phyloP scores from a whole-genome alignment of 257 asterid species.

The Petunia secreta region DNA sequence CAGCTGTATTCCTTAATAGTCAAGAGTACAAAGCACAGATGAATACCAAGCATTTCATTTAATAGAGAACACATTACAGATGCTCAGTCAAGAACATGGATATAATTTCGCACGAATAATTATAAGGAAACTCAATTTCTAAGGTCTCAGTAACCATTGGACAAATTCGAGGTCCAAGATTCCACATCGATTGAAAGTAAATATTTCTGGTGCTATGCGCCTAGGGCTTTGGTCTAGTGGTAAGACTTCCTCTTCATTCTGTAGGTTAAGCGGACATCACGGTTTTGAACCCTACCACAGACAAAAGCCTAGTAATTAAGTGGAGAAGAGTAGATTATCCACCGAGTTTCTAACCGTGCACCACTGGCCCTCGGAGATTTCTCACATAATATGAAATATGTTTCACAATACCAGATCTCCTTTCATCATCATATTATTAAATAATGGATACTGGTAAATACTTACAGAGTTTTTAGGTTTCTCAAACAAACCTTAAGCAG shows the following conservation, averaged over 20 bases:
- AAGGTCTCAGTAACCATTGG: conserved; percentile 5
- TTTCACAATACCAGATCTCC: conserved; percentile 3
- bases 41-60: not conserved
- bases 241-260: too few species aligned
- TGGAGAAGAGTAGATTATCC: too few species aligned
- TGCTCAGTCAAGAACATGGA: not conserved
- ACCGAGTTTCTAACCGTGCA: too few species aligned
- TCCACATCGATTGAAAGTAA: not conserved
- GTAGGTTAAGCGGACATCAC: too few species aligned
- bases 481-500: conserved; percentile 11
- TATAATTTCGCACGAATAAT: not conserved
- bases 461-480: not conserved
- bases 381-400: not conserved
- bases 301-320: too few species aligned
- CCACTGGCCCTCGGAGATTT: too few species aligned
- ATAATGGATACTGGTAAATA: not conserved
- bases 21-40: not conserved
- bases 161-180: not conserved
- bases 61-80: not conserved
- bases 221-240: too few species aligned
- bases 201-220: not conserved
- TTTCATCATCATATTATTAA: not conserved
- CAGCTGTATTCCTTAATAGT: not conserved
- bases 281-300: too few species aligned
- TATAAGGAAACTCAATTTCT: not conserved